Evolutionary conservation across 2,329 filamentous ascomycete genomes (phyloP).

Genomic region (Sclerotinia trifoliorum): DNA sequence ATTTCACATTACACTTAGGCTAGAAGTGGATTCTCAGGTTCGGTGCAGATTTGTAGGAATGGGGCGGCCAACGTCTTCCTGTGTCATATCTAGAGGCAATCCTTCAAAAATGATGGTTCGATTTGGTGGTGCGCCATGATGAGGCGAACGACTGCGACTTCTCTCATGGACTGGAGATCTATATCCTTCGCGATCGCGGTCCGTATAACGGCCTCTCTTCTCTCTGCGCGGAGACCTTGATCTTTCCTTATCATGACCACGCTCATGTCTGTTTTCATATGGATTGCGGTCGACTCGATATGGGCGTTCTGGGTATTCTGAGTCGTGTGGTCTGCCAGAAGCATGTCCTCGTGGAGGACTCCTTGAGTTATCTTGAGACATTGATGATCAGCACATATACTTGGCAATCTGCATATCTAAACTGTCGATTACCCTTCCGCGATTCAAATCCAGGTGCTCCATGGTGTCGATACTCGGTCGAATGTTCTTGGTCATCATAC

Average conservation of each 20-base stretch:
- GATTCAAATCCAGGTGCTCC: constrained; percentile 33
- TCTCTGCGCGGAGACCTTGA: constrained; percentile 41
- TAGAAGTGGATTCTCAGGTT: constrained; percentile 31
- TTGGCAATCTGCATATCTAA: constrained; percentile 32
- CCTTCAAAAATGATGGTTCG: constrained; percentile 57
- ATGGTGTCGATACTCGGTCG: constrained; percentile 30
- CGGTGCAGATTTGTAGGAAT: constrained; percentile 33
- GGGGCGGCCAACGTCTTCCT: constrained; percentile 52
- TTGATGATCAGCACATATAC: constrained; percentile 40
- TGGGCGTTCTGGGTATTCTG: constrained; percentile 29
- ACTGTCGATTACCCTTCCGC: constrained; percentile 42
- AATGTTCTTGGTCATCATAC: constrained; percentile 45
- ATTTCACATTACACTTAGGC: constrained; percentile 40
- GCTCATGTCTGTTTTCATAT: constrained; percentile 38
- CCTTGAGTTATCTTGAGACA: constrained; percentile 40
- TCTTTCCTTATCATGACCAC: constrained; percentile 44
- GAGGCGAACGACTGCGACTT: constrained; percentile 38
- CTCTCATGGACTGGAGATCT: constrained; percentile 35
- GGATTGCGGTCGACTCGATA: constrained; percentile 39
- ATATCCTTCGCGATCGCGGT: constrained; percentile 40
- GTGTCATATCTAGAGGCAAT: constrained; percentile 49
- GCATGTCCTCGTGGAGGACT: constrained; percentile 35
- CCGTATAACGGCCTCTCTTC: constrained; percentile 37
- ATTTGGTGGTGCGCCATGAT: constrained; percentile 43
- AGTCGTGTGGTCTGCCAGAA: constrained; percentile 27